Base-by-base conservation (phyloP, 176 grass and related monocot species). In the Saccharum officinarum region DNA sequence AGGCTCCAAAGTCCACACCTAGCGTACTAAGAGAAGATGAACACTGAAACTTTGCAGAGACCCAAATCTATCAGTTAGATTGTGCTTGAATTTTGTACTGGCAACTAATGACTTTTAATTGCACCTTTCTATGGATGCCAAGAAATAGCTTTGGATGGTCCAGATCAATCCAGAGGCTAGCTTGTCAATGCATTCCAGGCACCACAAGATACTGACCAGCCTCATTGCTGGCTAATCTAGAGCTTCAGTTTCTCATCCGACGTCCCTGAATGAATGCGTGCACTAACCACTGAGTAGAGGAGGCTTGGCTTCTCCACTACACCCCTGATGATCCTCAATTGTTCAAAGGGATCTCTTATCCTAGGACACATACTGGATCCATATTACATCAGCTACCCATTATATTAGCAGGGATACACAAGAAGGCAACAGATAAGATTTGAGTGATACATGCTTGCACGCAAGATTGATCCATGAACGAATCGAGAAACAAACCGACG, bases 371-470 rank as follows among this genome's bases (percentile, higher is more conserved):
- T 36, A 54, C 49, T 33, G 41, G 52, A 59, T 54, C 67, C 67
- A 65, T 54, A 67, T 64, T 34, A 72, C 31, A 49, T 87, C 52
- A 66, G 52, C 75, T 80, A 45, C 42, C 67, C 66, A 79, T 79
- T 57, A 57, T n/a, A 57, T 57, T 59, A 38, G 60, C 49, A n/a
- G 33, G 15, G 40, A 30, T 72, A 47, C 76, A 80, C 10, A 20
- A 44, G 13, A 72, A 71, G 33, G 34, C 18, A 79, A 86, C 83
- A 86, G 52, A n/a, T 89, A 22, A 14, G 52, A 66, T 84, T 84
- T 26, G 41, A 37, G 71, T 67, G 44, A 38, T 75, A 31, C 20
- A 46, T 41, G 23, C 69, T 74, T 37, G 6, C 81, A 65, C 41
- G 13, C 28, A 49, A 52, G 66, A 72, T 40, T 40, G 31, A 65